These are phyloP conservation scores for Globisporangium acanthophoron DNA, from an alignment of 352 stramenopile species.

Conservation along the genomic window DNA sequence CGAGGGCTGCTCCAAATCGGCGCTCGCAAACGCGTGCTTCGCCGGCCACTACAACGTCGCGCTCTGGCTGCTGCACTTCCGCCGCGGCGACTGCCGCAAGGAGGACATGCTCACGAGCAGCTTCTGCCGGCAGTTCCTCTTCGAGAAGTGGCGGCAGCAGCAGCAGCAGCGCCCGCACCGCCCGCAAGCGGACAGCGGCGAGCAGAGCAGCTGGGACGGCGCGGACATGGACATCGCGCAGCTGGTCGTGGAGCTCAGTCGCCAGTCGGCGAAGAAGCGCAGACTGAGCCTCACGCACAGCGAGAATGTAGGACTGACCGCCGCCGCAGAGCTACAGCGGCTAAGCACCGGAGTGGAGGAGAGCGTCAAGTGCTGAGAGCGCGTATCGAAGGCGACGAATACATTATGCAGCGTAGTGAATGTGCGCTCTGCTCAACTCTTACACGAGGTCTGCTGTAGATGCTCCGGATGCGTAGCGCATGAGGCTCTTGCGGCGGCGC, in stretches of 20 bases:
- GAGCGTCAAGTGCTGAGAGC: background rate
- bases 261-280: background rate
- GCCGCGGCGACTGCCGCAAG: conserved; percentile 8
- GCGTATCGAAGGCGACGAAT: background rate
- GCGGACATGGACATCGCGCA: conserved; percentile 1
- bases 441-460: conserved; percentile 4
- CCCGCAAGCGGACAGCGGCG: background rate
- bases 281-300: background rate
- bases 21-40: conserved; percentile 55
- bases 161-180: background rate
- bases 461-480: conserved; percentile 6
- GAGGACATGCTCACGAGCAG: conserved; percentile 9
- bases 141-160: conserved; percentile 7
- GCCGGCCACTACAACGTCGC: conserved; percentile 45
- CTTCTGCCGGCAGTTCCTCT: conserved; percentile 5
- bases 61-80: conserved; percentile 37
- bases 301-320: background rate
- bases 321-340: background rate
- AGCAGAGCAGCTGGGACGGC: background rate
- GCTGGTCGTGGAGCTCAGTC: background rate
- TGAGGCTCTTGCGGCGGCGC: conserved; percentile 9
- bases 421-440: background rate
- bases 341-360: background rate
- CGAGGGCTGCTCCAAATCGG: conserved; percentile 69
- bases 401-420: background rate